Base-by-base conservation (phyloP, 2,329 filamentous ascomycete species). In the Monilinia aucupariae region DNA sequence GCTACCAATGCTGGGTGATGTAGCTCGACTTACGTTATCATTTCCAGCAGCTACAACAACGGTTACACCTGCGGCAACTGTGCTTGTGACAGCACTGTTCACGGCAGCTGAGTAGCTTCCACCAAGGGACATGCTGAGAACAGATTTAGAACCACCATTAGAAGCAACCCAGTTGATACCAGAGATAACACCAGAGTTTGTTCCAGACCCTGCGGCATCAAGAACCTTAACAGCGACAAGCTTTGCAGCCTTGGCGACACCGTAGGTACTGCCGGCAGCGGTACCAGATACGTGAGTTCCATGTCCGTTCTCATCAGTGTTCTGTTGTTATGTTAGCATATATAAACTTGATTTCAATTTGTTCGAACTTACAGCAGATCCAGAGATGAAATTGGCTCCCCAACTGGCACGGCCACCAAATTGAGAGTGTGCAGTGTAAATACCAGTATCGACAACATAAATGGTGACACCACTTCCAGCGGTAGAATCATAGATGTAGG, bases 21-120 rank as follows among this genome's bases (percentile, higher is more conserved):
- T 12, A 34, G 1, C 17, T 15, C 5, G 30, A 25, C 61, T n/a
- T 59, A 63, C 71, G 65, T 75, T 73, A 27, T 75, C 74, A 71
- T 85, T 85, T 22, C 83, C 83, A 25, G 83, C 82, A 4, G 83
- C 82, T 0, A 83, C 81, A 37, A 81, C 79, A 2, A 80, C 76
- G 59, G 82, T 77, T 39, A 86, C 74, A 27, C 82, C 82, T 2
- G 72, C 69, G 27, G 69, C 68, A 68, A 78, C 78, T 56, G 81
- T 80, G 32, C 73, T 74, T 45, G 78, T 75, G 22, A 84, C 76
- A 52, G 81, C 80, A 43, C 69, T 71, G 76, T 84, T 84, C 69
- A 83, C 75, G 50, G 82, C 75, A 0, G 73, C 65, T 0, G 79
- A 81, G 63, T 70, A 72, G 37, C 70, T 62, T 2, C 80, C 80